Base-by-base conservation (phyloP, 2,329 filamentous ascomycete genomes). In the Phialophora verrucosa region DNA sequence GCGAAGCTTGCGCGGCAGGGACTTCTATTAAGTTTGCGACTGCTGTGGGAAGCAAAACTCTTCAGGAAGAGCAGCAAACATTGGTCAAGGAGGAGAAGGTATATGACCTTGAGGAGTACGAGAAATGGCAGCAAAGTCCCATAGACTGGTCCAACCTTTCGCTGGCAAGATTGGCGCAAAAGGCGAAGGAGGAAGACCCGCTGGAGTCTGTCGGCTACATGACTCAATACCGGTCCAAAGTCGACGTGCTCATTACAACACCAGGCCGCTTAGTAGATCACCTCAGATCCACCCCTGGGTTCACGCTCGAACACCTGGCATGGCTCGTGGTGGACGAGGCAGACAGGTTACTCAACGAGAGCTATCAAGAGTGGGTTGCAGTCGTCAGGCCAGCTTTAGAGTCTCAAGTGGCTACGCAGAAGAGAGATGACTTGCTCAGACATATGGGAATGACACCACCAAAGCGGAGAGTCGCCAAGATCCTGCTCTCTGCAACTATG, bases 301-400 rank as follows among this genome's bases (percentile, higher is more conserved):
- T 89, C 51, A 93, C 88, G 0, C 82, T 99, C 50, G 85, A 89
- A 20, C 86, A 93, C 63, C 90, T 93, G 29, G 88, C 87, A 62
- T 94, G 91, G 78, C 91, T 98, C 2, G 93, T 99, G 5, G 89
- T 99, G 49, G 95, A 99, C 76, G 95, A 99, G 83, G 95, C 95
- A 10, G 95, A 99, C 80, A 87, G 95, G 54, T 84, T 99, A 53
- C 86, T 99, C 51, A 93, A 51, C 92, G 86, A 98, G 76, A 93
- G 91, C 74, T 97, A 95, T 77, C 93, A 97, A 76, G 91, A 94
- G 73, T 97, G 93, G 93, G 83, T 96, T 2, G 87, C 88, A 49
- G 80, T 89, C 0, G 86, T 95, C 6, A 88, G 55, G 86, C 88
- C 65, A 86, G 86, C 1, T 84, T 86, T 47, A 92, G 93, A 49